Evolutionary conservation across 116 monocot genomes (phyloP).

Genomic region (Thalassia testudinum): DNA sequence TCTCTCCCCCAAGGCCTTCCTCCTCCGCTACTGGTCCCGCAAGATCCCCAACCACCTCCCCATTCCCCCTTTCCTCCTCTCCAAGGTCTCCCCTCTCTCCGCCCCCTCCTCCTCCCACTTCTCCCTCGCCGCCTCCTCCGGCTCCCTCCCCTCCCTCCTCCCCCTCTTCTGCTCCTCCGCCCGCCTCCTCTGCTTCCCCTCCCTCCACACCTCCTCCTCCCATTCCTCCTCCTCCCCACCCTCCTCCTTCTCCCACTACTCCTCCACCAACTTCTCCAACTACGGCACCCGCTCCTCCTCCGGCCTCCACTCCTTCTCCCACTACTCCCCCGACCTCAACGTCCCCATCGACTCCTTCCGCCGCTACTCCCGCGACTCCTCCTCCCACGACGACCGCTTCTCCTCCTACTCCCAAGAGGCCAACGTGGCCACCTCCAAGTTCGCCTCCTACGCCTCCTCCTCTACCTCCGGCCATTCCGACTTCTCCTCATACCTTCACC

Average conservation of each 20-base stretch:
- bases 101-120: slow-evolving; percentile 11
- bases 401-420: slow-evolving; percentile 28
- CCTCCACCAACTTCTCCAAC: slow-evolving; percentile 41
- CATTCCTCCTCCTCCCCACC: slow-evolving; percentile 12
- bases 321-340: slow-evolving; percentile 37
- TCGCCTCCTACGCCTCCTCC: slow-evolving; percentile 34
- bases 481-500: slow-evolving; percentile 23
- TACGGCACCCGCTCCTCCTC: slow-evolving; percentile 25
- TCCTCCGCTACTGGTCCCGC: slow-evolving; percentile 26
- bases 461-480: slow-evolving; percentile 26
- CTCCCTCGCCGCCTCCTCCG: slow-evolving; percentile 7
- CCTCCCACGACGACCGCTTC: slow-evolving; percentile 25
- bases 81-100: slow-evolving; percentile 30
- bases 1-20: slow-evolving; percentile 16
- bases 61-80: slow-evolving; percentile 19
- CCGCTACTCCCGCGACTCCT: slow-evolving; percentile 36
- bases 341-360: slow-evolving; percentile 45
- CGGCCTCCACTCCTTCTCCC: slow-evolving; percentile 31
- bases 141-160: slow-evolving; percentile 6
- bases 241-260: slow-evolving; percentile 23
- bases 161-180: slow-evolving; percentile 14
- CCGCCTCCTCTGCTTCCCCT: slow-evolving; percentile 10
- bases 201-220: slow-evolving; percentile 10
- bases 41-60: slow-evolving; percentile 13
- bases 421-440: slow-evolving; percentile 50